Percentiles rank a stretch among this genome's conserved stretches.
These are phyloP conservation scores for Phytophthora uliginosa DNA, from an alignment of 352 stramenopile genomes.

Conservation along the genomic window DNA sequence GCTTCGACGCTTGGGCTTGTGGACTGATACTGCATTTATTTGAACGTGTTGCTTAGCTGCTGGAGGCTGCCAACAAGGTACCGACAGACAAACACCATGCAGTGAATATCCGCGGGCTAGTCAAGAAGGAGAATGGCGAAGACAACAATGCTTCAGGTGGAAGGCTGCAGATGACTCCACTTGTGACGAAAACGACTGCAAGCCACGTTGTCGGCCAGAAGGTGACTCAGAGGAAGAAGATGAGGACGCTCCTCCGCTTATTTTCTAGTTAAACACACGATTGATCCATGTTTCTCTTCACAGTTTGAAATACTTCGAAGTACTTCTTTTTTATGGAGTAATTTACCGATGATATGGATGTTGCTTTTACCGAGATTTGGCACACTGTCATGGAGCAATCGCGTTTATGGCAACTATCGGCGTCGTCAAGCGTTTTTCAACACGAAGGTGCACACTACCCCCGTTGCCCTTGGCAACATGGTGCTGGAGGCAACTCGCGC, in stretches of 20 bases:
- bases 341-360: too few species aligned
- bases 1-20: neutral
- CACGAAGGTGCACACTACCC: too few species aligned
- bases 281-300: too few species aligned
- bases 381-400: too few species aligned
- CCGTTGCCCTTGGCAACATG: too few species aligned
- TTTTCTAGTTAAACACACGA: slow-evolving; percentile 27
- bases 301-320: too few species aligned
- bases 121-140: slow-evolving; percentile 28
- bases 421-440: too few species aligned
- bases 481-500: too few species aligned
- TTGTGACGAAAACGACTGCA: slow-evolving; percentile 36
- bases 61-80: slow-evolving; percentile 28
- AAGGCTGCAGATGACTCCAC: slow-evolving; percentile 27
- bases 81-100: slow-evolving; percentile 5
- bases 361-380: too few species aligned
- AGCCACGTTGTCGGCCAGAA: slow-evolving; percentile 6
- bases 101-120: slow-evolving; percentile 38
- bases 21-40: neutral
- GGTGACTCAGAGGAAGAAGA: slow-evolving; percentile 22
- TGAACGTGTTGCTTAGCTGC: slow-evolving; percentile 17
- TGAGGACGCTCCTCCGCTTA: slow-evolving; percentile 35
- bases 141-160: slow-evolving; percentile 10
- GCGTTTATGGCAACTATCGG: too few species aligned
- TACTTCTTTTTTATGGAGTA: too few species aligned